Evolutionary conservation across 2,329 filamentous ascomycete genomes (phyloP), one percentile per base, ranked within the genome.

Genomic region (Leptodontidium sp.): DNA sequence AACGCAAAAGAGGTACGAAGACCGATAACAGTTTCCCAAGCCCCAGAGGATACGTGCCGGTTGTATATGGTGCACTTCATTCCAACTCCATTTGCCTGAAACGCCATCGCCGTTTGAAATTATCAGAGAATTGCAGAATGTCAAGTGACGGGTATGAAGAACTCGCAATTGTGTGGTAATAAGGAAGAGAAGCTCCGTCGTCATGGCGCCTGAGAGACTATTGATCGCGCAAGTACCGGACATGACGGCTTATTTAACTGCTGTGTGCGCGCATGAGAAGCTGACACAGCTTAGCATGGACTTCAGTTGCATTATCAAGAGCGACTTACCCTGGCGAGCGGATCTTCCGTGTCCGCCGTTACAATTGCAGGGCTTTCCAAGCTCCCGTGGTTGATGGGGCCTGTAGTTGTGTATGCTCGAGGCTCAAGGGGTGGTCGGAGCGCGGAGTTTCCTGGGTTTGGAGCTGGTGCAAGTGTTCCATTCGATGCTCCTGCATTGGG

Each of bases 371-470:
- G 90, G 78, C 89, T 93, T 64, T 89, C 88, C 66, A 86, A 79
- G 71, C 84, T 87, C 21, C 85, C 84, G 59, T 81, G 81, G 59
- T 80, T 83, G 67, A 89, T 81, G 12, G 86, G 84, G 61, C 90
- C 91, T 55, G 87, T 86, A 67, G 89, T 90, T n/a, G 92, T 94
- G 74, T 90, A 87, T 17, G 92, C 87, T 69, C 92, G 86, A 61
- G 85, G 82, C 73, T 92, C 83, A 70, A 89, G 77, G n/a, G 80
- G 78, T 49, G 89, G 89, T 67, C 89, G 82, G 21, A 73, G 53
- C 17, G 59, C 62, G 14, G 70, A 70, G 17, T 65, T 62, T 12
- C 64, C 71, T 17, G 72, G 61, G 72, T 70, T 57, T 57, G 71
- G 35, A 70, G 68, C 64, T 35, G 71, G 64, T 32, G 69, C 62